phyloP scores from a whole-genome alignment of 768 basidiomycete species.

The Leccinum uliginosum region DNA sequence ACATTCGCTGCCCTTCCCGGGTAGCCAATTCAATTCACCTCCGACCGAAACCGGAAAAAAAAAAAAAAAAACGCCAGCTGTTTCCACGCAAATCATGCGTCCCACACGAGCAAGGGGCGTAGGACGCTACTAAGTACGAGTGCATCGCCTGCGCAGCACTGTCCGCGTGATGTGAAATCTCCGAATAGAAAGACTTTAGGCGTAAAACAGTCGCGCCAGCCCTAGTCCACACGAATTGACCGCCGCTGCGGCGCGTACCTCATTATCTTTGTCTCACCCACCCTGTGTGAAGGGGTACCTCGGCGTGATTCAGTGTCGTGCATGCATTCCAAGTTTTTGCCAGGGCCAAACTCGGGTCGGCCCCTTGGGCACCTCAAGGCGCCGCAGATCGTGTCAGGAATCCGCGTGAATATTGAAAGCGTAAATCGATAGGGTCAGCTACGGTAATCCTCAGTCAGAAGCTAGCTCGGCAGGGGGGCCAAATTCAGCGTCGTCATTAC shows the following conservation, averaged over 20 bases:
- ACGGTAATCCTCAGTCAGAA: slow-evolving; percentile 12
- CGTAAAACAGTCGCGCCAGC: background rate
- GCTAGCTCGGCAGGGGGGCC: slow-evolving; percentile 9
- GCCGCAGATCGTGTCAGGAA: slow-evolving; percentile 21
- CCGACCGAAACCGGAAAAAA: background rate
- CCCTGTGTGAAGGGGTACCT: slow-evolving; percentile 12
- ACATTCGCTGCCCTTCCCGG: background rate
- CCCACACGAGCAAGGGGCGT: slow-evolving; percentile 2
- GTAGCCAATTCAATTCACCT: slow-evolving; percentile 1
- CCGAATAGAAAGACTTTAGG: background rate
- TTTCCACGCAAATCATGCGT: background rate
- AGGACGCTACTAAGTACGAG: no score
- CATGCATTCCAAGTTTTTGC: background rate
- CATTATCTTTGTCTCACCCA: background rate
- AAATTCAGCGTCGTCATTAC: slow-evolving; percentile 5
- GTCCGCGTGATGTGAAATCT: background rate
- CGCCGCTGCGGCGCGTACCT: slow-evolving; percentile 7
- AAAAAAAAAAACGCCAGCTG: background rate
- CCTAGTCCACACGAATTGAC: background rate
- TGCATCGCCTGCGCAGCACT: background rate
- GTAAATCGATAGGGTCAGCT: slow-evolving; percentile 10
- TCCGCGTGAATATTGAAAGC: slow-evolving; percentile 1
- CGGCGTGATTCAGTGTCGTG: background rate
- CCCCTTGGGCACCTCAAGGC: background rate
- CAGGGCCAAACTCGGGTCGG: background rate